These are phyloP conservation scores for Macrolepiota dolichaula DNA, from an alignment of 768 basidiomycete genomes.

Conservation along the genomic window DNA sequence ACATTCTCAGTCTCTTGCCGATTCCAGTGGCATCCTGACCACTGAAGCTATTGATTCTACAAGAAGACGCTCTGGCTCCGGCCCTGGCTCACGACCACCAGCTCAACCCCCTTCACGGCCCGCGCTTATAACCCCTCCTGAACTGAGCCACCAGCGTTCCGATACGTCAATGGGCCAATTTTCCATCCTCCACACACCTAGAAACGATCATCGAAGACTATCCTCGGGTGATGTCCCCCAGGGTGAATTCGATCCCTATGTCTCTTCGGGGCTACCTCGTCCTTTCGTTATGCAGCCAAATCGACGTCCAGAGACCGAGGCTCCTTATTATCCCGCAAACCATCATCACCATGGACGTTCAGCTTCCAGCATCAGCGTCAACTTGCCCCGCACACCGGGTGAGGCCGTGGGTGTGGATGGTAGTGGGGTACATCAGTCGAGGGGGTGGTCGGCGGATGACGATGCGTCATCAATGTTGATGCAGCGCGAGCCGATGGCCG, in stretches of 20 bases:
- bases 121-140: neutral
- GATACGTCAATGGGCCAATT: neutral
- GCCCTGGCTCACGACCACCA: neutral
- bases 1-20: neutral
- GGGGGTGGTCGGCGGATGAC: slow-evolving; percentile 9
- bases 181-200: neutral
- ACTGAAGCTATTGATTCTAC: too few species aligned
- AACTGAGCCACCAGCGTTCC: neutral
- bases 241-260: slow-evolving; percentile 6
- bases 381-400: slow-evolving; percentile 3
- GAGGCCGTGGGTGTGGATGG: neutral
- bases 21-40: too few species aligned
- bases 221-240: neutral
- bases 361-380: neutral
- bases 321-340: neutral
- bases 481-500: slow-evolving; percentile 1
- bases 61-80: neutral
- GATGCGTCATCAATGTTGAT: slow-evolving; percentile 6
- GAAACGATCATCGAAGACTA: neutral
- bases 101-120: neutral
- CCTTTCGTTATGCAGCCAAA: too few species aligned
- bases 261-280: neutral
- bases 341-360: neutral
- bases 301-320: too few species aligned
- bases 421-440: neutral